Conservation (phyloP, 2,329 filamentous ascomycete species). For the Ophiocordyceps robertsii region DNA sequence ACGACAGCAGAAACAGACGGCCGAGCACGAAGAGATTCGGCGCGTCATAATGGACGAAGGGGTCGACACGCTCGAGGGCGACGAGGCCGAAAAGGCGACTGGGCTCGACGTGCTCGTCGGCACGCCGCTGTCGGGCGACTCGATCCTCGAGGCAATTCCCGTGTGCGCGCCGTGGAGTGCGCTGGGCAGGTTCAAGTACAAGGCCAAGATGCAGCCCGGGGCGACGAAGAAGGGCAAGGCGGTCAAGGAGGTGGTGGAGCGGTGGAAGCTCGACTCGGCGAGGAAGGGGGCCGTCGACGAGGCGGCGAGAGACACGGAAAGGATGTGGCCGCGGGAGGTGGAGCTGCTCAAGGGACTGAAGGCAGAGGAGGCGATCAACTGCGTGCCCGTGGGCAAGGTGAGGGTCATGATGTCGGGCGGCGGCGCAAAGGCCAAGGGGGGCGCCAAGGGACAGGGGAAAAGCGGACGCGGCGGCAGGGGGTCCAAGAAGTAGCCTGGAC, state of each 20-base stretch:
- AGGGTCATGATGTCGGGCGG: slow-evolving; percentile 59
- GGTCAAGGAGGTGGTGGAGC: slow-evolving; percentile 74
- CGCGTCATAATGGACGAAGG: slow-evolving; percentile 46
- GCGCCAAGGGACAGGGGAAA: slow-evolving; percentile 18
- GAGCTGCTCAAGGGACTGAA: slow-evolving; percentile 73
- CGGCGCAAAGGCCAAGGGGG: slow-evolving; percentile 22
- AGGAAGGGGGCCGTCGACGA: slow-evolving; percentile 50
- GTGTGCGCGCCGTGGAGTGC: slow-evolving; percentile 54
- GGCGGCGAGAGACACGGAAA: slow-evolving; percentile 48
- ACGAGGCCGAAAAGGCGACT: slow-evolving; percentile 38
- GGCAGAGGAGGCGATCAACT: slow-evolving; percentile 68
- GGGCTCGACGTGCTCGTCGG: slow-evolving; percentile 63
- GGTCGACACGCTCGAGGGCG: slow-evolving; percentile 45
- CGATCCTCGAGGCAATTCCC: slow-evolving; percentile 55
- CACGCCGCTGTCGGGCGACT: slow-evolving; percentile 66
- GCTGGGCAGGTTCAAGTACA: slow-evolving; percentile 69
- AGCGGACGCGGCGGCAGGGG: slow-evolving; percentile 25
- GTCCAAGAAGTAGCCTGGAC: slow-evolving; percentile 22
- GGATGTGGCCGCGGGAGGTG: slow-evolving; percentile 75
- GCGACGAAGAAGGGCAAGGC: slow-evolving; percentile 88
- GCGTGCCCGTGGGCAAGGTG: slow-evolving; percentile 67
- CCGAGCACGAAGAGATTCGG: slow-evolving; percentile 61
- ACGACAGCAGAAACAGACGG: slow-evolving; percentile 59
- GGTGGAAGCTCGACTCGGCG: slow-evolving; percentile 56
- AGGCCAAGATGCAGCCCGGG: slow-evolving; percentile 87